Percentiles rank a stretch among this genome's conserved stretches.
Conservation (phyloP, 345 rosid species). For the Corymbia maculata region DNA sequence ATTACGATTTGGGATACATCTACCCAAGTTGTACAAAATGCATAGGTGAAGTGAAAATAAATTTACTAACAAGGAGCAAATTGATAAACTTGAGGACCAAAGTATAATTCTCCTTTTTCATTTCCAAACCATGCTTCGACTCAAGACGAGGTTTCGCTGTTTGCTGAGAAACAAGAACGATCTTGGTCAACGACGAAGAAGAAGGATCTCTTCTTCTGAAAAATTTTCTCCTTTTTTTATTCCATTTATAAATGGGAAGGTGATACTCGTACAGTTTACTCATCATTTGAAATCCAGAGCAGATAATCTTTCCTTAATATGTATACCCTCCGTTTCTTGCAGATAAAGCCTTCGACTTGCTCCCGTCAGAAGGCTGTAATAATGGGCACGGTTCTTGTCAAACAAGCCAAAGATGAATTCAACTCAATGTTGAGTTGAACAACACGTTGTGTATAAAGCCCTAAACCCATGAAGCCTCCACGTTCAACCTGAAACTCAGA, state of each 20-base stretch:
- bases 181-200: neutral
- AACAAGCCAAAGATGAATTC: neutral
- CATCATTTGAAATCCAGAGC: neutral
- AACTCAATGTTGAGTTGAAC: neutral
- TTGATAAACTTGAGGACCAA: neutral
- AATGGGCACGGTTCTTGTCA: neutral
- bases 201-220: neutral
- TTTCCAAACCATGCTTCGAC: neutral
- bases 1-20: neutral
- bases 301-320: neutral
- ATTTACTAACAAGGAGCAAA: neutral
- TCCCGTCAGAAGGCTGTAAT: neutral
- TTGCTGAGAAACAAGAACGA: neutral
- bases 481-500: neutral
- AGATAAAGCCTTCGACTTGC: rapidly evolving
- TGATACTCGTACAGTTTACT: neutral
- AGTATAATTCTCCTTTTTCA: neutral
- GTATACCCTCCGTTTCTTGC: neutral
- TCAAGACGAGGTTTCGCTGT: neutral
- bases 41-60: neutral
- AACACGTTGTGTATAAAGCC: neutral
- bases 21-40: neutral
- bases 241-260: neutral
- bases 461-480: neutral
- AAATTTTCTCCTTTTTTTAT: neutral